These are phyloP conservation scores for Brassica hybrid DNA, from an alignment of 441 rosid species.

Conservation along the genomic window DNA sequence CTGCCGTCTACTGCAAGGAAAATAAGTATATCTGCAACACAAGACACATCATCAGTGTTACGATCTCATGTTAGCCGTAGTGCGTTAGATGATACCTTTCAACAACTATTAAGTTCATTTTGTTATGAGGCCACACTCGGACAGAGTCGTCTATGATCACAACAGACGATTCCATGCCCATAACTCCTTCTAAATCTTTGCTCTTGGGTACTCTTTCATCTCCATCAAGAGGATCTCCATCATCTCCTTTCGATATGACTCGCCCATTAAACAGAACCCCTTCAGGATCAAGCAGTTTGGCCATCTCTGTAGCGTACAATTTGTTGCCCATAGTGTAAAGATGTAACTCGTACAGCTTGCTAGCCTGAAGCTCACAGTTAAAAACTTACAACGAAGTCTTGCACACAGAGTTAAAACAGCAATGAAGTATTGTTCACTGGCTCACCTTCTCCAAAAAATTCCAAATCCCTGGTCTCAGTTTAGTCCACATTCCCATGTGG, in stretches of 20 bases:
- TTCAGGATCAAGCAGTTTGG: slow-evolving; percentile 92
- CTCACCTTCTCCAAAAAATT: slow-evolving; percentile 89
- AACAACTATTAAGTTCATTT: slow-evolving; percentile 86
- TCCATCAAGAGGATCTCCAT: slow-evolving; percentile 78
- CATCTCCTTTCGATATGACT: slow-evolving; percentile 97
- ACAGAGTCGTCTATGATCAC: slow-evolving; percentile 96
- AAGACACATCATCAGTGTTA: slow-evolving; percentile 23
- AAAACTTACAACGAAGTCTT: slow-evolving; percentile 25
- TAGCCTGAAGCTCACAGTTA: slow-evolving; percentile 62
- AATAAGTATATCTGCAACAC: slow-evolving; percentile 84
- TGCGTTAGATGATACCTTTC: slow-evolving; percentile 65
- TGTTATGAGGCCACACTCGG: slow-evolving; percentile 97
- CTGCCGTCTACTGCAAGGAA: slow-evolving; percentile 96
- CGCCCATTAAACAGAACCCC: slow-evolving; percentile 91
- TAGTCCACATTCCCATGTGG: slow-evolving; percentile 99
- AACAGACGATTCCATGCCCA: slow-evolving; percentile 98
- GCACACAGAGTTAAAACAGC: slow-evolving; percentile 7
- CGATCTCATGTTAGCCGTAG: slow-evolving; percentile 9
- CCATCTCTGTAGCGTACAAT: slow-evolving; percentile 98
- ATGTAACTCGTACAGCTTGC: slow-evolving; percentile 89
- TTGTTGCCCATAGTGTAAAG: slow-evolving; percentile 99
- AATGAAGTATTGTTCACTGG: slow-evolving; percentile 4
- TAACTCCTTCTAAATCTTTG: slow-evolving; percentile 98
- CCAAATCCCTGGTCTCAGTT: slow-evolving; percentile 98
- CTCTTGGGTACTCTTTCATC: slow-evolving; percentile 94